These are phyloP conservation scores for Taphrina flavorubra DNA, from an alignment of 1,139 yeast genomes.

Conservation along the genomic window DNA sequence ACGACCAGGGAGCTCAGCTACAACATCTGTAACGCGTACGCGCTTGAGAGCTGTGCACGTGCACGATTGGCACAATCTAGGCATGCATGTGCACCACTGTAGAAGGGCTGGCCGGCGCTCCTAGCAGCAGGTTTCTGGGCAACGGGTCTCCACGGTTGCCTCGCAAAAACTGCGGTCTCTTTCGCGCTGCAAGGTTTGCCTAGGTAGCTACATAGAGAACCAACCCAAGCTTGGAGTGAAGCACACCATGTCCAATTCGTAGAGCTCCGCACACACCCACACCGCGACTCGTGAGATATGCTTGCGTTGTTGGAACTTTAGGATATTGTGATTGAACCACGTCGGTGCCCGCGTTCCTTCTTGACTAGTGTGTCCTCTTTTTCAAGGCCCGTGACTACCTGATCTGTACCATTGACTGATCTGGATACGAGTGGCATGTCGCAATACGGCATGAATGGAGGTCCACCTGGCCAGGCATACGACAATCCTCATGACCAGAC, in stretches of 20 bases:
- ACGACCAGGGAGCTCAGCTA: slow-evolving; percentile 11
- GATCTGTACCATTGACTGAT: neutral
- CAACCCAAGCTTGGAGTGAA: no score
- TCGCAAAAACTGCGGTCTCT: no score
- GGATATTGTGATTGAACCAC: slow-evolving; percentile 15
- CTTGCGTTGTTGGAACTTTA: slow-evolving; percentile 17
- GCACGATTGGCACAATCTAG: no score
- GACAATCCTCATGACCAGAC: slow-evolving; percentile 16
- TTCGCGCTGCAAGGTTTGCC: no score
- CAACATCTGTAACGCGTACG: neutral
- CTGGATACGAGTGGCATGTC: slow-evolving; percentile 26
- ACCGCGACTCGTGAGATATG: slow-evolving; percentile 15
- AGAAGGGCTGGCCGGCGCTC: no score
- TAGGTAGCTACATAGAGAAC: no score
- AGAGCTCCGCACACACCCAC: slow-evolving; percentile 13
- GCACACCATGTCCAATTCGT: no score
- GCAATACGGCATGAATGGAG: slow-evolving; percentile 34
- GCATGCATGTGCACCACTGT: no score
- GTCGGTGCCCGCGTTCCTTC: neutral
- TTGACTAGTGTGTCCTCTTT: neutral
- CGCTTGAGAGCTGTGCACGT: no score
- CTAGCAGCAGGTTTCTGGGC: no score
- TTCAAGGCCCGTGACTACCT: neutral
- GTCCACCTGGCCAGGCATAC: slow-evolving; percentile 10
- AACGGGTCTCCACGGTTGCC: no score